phyloP scores from a whole-genome alignment of 345 rosid species.

The Citrus inodora region DNA sequence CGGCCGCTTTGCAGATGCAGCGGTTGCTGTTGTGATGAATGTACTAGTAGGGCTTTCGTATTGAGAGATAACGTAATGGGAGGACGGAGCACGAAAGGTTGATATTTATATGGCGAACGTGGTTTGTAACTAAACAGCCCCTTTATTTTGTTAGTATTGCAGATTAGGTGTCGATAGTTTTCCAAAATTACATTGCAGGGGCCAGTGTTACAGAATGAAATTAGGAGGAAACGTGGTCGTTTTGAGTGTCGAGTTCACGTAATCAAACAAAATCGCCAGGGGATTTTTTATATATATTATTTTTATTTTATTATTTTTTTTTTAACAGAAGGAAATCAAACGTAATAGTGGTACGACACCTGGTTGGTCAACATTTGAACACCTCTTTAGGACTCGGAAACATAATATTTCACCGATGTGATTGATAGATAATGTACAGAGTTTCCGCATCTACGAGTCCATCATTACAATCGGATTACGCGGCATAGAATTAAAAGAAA shows the following conservation, averaged over 20 bases:
- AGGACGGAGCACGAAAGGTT: not conserved
- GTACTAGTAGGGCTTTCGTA: not conserved
- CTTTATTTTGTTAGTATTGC: not conserved
- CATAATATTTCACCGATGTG: not conserved
- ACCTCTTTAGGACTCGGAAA: no score
- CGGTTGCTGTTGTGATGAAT: not conserved
- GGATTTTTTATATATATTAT: no score
- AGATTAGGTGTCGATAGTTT: not conserved
- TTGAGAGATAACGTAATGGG: conserved; percentile 2
- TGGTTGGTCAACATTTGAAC: no score
- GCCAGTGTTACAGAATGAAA: not conserved
- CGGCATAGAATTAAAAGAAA: not conserved
- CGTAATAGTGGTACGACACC: no score
- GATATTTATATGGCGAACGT: conserved; percentile 5
- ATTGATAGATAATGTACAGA: not conserved
- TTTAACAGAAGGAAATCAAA: no score
- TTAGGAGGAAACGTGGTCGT: not conserved
- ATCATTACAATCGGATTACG: not conserved
- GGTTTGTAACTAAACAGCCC: not conserved
- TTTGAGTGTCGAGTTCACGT: not conserved
- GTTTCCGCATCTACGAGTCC: not conserved
- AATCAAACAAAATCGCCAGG: not conserved
- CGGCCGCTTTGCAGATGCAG: not conserved
- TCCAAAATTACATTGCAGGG: not conserved
- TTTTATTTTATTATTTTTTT: no score